These are phyloP conservation scores for Clonostachys rhizophaga DNA, from an alignment of 2,329 filamentous ascomycete species.

Conservation along the genomic window DNA sequence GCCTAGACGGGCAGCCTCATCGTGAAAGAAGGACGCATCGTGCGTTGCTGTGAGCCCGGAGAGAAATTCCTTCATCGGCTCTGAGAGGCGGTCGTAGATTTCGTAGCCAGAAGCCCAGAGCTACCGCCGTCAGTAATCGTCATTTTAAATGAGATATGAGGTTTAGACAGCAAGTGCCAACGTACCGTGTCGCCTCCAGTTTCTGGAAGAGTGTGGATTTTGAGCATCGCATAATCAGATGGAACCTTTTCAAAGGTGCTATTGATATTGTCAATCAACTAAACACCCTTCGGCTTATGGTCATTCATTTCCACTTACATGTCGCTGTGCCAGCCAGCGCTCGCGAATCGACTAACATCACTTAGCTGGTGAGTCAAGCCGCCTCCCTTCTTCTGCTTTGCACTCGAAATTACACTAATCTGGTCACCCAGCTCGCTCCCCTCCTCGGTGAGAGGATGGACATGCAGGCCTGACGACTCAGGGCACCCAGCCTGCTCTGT, in stretches of 20 bases:
- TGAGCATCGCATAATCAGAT: slow-evolving; percentile 56
- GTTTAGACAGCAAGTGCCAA: not conserved
- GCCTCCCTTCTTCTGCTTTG: slow-evolving; percentile 49
- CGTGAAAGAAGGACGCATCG: slow-evolving; percentile 33
- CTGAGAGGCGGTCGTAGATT: slow-evolving; percentile 49
- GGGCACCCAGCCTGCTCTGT: slow-evolving; percentile 29
- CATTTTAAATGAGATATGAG: too few species aligned
- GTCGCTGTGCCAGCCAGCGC: slow-evolving; percentile 42
- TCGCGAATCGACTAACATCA: slow-evolving; percentile 41
- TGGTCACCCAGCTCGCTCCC: slow-evolving; percentile 48
- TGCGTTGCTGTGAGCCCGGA: slow-evolving; percentile 27
- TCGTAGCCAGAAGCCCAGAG: slow-evolving; percentile 61
- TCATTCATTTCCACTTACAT: slow-evolving; percentile 25
- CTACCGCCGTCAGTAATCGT: slow-evolving; percentile 9
- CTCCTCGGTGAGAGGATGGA: slow-evolving; percentile 49
- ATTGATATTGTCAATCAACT: not conserved
- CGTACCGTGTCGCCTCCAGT: slow-evolving; percentile 49
- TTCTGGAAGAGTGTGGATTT: slow-evolving; percentile 48
- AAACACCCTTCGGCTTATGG: too few species aligned
- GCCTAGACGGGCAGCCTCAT: slow-evolving; percentile 40
- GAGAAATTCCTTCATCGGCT: slow-evolving; percentile 37
- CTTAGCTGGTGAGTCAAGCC: slow-evolving; percentile 45
- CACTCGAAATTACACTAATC: slow-evolving; percentile 50
- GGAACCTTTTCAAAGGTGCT: slow-evolving; percentile 53
- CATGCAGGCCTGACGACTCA: slow-evolving; percentile 42